Conservation (phyloP, 1,284 basidiomycete genomes). For the Moniliophthora roreri region DNA sequence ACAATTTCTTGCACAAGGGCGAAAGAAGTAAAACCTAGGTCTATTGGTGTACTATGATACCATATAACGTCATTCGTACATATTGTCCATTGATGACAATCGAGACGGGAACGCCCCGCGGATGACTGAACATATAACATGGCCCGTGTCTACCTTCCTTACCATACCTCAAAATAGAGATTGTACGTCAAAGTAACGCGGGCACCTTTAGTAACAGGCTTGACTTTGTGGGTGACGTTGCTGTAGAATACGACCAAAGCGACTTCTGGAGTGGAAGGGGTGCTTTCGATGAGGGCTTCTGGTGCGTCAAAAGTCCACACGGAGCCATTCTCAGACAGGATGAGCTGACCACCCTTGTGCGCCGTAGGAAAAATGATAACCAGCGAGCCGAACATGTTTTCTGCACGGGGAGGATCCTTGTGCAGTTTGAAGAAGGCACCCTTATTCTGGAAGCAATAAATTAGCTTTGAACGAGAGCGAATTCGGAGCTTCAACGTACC, state of each 20-base stretch:
- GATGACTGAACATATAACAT: too few relatives aligned
- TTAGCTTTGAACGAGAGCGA: neutral
- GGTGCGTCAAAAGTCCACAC: slow-evolving; percentile 35
- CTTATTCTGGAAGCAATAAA: slow-evolving; percentile 24
- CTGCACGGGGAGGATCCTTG: slow-evolving; percentile 36
- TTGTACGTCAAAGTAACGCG: slow-evolving; percentile 42
- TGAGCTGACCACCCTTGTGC: slow-evolving; percentile 39
- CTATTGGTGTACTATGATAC: too few relatives aligned
- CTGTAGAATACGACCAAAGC: slow-evolving; percentile 39
- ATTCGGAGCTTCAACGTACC: slow-evolving; percentile 21
- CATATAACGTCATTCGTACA: too few relatives aligned
- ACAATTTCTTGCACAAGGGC: slow-evolving; percentile 80
- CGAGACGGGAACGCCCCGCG: too few relatives aligned
- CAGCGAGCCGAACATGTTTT: slow-evolving; percentile 44
- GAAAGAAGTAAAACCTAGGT: slow-evolving; percentile 33
- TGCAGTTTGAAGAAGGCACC: slow-evolving; percentile 43
- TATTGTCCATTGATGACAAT: too few relatives aligned
- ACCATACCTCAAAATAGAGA: too few relatives aligned
- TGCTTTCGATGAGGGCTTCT: slow-evolving; percentile 13
- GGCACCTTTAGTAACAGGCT: slow-evolving; percentile 34
- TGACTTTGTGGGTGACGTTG: slow-evolving; percentile 45
- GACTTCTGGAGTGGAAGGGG: slow-evolving; percentile 15
- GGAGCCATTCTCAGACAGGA: slow-evolving; percentile 30
- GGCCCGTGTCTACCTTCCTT: too few relatives aligned
- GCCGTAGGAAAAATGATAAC: slow-evolving; percentile 41